phyloP scores from a whole-genome alignment of 148 eudicot genomes.

The Beta vulgaris region DNA sequence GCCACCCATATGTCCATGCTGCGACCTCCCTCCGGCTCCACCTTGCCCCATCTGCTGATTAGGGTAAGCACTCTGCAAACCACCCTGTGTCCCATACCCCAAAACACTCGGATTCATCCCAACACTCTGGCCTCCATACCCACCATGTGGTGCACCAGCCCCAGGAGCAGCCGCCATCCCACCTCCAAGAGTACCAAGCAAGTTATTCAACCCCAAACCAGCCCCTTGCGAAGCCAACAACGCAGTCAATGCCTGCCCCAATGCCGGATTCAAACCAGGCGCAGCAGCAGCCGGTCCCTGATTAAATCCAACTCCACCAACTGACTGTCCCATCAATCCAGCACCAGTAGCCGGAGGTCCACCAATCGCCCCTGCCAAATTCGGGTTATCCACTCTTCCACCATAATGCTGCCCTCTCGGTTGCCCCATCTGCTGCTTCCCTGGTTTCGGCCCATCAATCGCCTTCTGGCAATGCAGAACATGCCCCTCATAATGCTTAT shows the following conservation, averaged over 20 bases:
- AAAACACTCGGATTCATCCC: slow-evolving; percentile 31
- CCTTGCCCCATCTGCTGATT: slow-evolving; percentile 78
- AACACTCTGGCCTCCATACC: slow-evolving; percentile 47
- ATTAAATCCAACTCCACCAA: slow-evolving; percentile 38
- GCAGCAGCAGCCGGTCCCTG: slow-evolving; percentile 41
- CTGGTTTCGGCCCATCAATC: slow-evolving; percentile 74
- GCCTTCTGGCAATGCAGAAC: slow-evolving; percentile 72
- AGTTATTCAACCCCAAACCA: slow-evolving; percentile 63
- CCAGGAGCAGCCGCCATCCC: slow-evolving; percentile 42
- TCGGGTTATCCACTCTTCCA: slow-evolving; percentile 48
- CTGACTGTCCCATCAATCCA: slow-evolving; percentile 60
- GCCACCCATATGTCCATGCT: slow-evolving; percentile 44
- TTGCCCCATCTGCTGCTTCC: slow-evolving; percentile 44
- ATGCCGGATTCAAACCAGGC: slow-evolving; percentile 53
- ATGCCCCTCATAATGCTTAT: slow-evolving; percentile 75
- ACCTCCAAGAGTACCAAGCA: slow-evolving; percentile 70
- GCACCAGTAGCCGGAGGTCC: slow-evolving; percentile 32
- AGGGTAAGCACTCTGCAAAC: slow-evolving; percentile 47
- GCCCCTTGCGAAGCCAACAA: slow-evolving; percentile 72
- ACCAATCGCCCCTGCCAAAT: slow-evolving; percentile 42
- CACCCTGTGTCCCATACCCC: slow-evolving; percentile 54
- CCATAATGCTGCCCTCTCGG: slow-evolving; percentile 40
- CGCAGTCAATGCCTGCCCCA: slow-evolving; percentile 86
- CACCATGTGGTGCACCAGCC: slow-evolving; percentile 25
- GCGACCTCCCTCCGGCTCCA: slow-evolving; percentile 50